Conservation (phyloP, 148 eudicot species). For the Spergularia bocconei region DNA sequence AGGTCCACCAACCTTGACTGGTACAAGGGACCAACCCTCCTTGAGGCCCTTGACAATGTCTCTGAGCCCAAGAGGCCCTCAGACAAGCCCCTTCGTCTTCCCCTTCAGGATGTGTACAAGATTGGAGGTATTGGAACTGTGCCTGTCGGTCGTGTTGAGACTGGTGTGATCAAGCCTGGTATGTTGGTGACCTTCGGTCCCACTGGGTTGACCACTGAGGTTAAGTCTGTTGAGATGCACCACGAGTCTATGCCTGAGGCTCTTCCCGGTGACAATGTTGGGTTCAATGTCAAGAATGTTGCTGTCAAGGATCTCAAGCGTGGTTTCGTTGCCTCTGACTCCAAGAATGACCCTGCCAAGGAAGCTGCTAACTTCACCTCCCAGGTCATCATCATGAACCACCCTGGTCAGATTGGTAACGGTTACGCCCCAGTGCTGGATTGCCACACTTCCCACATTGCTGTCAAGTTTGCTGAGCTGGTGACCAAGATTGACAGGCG, state of each 20-base stretch:
- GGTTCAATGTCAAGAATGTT: conserved; percentile 43
- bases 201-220: conserved; percentile 38
- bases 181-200: conserved; percentile 43
- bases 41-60: conserved; percentile 37
- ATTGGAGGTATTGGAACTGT: conserved; percentile 44
- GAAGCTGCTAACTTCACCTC: conserved; percentile 38
- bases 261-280: conserved; percentile 40
- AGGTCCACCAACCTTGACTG: conserved; percentile 45
- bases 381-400: conserved; percentile 45
- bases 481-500: conserved; percentile 37
- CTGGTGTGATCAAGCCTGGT: conserved; percentile 36
- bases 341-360: conserved; percentile 39
- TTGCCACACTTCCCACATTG: conserved; percentile 45
- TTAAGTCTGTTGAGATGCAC: conserved; percentile 45
- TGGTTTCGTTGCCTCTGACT: conserved; percentile 34
- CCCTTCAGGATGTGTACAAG: conserved; percentile 45
- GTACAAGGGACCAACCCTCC: conserved; percentile 44
- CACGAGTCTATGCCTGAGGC: conserved; percentile 35
- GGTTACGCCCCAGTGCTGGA: conserved; percentile 40
- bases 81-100: conserved; percentile 42
- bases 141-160: conserved; percentile 38
- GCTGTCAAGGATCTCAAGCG: conserved; percentile 43
- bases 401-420: conserved; percentile 39
- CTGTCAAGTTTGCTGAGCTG: conserved; percentile 33
- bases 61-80: conserved; percentile 42